phyloP scores from a whole-genome alignment of 768 basidiomycete species.

The Psilocybe sp. region DNA sequence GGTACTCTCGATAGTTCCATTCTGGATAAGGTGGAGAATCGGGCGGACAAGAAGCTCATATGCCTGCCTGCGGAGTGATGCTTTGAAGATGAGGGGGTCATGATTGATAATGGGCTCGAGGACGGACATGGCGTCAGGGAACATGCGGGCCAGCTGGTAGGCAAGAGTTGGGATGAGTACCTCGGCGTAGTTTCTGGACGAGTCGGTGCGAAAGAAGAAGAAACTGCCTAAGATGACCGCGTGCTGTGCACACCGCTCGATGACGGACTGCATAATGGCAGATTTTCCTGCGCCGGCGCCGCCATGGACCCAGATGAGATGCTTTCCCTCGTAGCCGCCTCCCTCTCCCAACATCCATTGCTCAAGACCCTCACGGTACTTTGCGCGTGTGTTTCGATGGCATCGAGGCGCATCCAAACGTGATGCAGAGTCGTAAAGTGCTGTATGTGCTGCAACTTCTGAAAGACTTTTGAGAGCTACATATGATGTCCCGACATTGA shows the following conservation, averaged over 20 bases:
- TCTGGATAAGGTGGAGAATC: background rate
- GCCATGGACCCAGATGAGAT: slow-evolving; percentile 12
- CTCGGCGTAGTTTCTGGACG: slow-evolving; percentile 1
- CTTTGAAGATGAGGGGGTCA: slow-evolving; percentile 10
- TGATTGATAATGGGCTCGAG: slow-evolving; percentile 4
- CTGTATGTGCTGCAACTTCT: too few species aligned
- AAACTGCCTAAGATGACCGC: slow-evolving; percentile 8
- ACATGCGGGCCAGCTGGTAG: slow-evolving; percentile 8
- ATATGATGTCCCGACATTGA: too few species aligned
- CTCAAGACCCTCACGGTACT: too few species aligned
- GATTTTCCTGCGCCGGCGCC: slow-evolving; percentile 16
- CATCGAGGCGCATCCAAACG: too few species aligned
- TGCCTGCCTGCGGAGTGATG: slow-evolving; percentile 7
- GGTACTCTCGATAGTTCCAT: background rate
- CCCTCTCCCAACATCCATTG: background rate
- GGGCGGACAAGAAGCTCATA: slow-evolving; percentile 6
- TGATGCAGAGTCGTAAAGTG: too few species aligned
- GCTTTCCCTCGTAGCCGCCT: slow-evolving; percentile 4
- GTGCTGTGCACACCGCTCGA: slow-evolving; percentile 5
- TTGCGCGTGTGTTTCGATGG: too few species aligned
- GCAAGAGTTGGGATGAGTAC: slow-evolving; percentile 9
- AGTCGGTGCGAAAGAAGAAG: slow-evolving; percentile 10
- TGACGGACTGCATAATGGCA: slow-evolving; percentile 13
- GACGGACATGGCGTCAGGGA: slow-evolving; percentile 4
- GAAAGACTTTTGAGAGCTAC: too few species aligned